Conservation (phyloP, 2,329 filamentous ascomycete species). For the Tolypocladium endophyticum region DNA sequence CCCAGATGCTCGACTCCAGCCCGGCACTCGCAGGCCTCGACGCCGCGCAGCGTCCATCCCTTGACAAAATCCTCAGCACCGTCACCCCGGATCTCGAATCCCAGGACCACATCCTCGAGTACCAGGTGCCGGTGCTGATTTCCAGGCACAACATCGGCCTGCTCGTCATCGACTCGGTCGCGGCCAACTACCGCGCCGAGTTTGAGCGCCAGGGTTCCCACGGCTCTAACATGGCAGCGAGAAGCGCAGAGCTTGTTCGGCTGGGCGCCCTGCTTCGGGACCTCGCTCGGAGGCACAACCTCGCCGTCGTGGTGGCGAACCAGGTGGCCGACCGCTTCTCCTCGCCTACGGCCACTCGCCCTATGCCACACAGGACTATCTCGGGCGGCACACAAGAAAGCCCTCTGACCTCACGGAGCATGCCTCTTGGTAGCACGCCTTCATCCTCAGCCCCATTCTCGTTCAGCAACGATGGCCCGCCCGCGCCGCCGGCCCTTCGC, state of each 20-base stretch:
- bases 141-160: constrained; percentile 67
- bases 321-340: constrained; percentile 85
- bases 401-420: constrained; percentile 37
- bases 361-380: background rate
- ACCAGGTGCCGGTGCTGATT: constrained; percentile 82
- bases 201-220: constrained; percentile 51
- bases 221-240: constrained; percentile 56
- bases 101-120: constrained; percentile 89
- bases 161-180: constrained; percentile 81
- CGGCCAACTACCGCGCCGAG: constrained; percentile 91
- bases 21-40: constrained; percentile 38
- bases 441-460: constrained; percentile 29
- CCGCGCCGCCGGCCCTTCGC: constrained; percentile 45
- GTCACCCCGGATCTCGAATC: constrained; percentile 82
- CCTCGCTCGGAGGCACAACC: constrained; percentile 60
- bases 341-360: constrained; percentile 3
- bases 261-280: constrained; percentile 66
- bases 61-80: constrained; percentile 70
- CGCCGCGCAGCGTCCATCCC: constrained; percentile 38
- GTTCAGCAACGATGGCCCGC: constrained; percentile 16
- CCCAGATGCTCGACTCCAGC: constrained; percentile 65
- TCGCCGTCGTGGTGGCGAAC: constrained; percentile 87
- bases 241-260: constrained; percentile 66
- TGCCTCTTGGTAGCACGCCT: constrained; percentile 21
- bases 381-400: constrained; percentile 29